Conservation (phyloP, 257 asterid genomes). For the Solanum habrochaites region DNA sequence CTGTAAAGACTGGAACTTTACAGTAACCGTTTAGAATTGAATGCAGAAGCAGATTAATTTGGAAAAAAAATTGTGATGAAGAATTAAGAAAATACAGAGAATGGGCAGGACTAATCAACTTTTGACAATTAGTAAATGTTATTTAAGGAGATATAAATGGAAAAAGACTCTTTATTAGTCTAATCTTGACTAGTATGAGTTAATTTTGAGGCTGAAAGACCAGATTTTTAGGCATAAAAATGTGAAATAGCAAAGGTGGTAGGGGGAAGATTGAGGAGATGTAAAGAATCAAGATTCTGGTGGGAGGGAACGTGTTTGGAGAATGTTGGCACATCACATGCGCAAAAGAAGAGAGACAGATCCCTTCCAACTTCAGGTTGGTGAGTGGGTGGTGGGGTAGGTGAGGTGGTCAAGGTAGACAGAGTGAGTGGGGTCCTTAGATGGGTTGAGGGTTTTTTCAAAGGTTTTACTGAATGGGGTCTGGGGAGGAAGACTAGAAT, state of each 20-base stretch:
- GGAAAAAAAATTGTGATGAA: not conserved
- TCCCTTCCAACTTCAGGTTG: not conserved
- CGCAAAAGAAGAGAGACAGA: not conserved
- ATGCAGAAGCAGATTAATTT: not conserved
- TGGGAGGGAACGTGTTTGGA: not conserved
- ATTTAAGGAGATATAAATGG: not conserved
- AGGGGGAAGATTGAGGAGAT: not conserved
- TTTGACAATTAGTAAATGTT: not conserved
- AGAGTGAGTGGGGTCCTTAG: not conserved
- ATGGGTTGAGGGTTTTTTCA: not conserved
- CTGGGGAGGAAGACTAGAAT: not conserved
- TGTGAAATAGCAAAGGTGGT: not conserved
- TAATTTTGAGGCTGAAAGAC: not conserved
- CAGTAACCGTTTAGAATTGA: not conserved
- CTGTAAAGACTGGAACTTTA: not conserved
- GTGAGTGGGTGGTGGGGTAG: not conserved
- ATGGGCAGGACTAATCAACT: not conserved
- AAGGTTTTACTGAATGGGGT: not conserved
- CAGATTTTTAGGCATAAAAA: not conserved
- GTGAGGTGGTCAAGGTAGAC: not conserved
- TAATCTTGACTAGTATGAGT: not conserved
- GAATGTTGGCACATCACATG: constrained; percentile 1
- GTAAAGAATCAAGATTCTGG: not conserved
- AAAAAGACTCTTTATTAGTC: not conserved
- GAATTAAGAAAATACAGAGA: not conserved